A percentile compares a stretch with the other conserved stretches of the same genome.
phyloP scores from a whole-genome alignment of 176 grass and related monocot genomes.

The Oryza brachyantha region DNA sequence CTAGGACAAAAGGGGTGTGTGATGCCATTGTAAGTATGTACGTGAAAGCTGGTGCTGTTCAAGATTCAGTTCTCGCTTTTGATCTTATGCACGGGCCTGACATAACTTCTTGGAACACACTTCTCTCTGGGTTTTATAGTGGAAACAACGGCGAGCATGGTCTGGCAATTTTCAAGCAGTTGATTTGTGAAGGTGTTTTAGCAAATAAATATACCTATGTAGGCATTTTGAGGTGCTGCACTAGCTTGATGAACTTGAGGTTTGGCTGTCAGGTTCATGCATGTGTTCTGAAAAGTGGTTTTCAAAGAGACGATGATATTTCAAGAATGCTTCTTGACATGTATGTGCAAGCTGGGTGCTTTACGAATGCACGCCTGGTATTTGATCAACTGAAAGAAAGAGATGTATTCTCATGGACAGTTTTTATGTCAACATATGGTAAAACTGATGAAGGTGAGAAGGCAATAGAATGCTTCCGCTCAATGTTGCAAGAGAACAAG shows the following conservation, averaged over 20 bases:
- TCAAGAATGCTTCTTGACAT: conserved; percentile 45
- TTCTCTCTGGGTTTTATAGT: conserved; percentile 47
- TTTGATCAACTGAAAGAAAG: conserved; percentile 40
- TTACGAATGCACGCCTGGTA: conserved; percentile 28
- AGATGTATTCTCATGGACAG: conserved; percentile 41
- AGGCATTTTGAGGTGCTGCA: conserved; percentile 40
- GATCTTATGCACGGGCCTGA: conserved; percentile 30
- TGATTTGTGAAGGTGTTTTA: conserved; percentile 21
- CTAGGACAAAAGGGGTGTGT: conserved; percentile 27
- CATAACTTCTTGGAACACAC: conserved; percentile 47
- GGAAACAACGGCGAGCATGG: conserved; percentile 35
- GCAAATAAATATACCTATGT: conserved; percentile 40
- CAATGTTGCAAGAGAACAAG: conserved; percentile 40
- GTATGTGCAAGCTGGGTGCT: conserved; percentile 38
- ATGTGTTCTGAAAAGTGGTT: conserved; percentile 34
- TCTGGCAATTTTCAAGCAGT: conserved; percentile 40
- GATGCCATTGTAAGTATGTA: conserved; percentile 52
- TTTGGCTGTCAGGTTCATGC: conserved; percentile 40
- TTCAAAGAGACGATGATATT: conserved; percentile 43
- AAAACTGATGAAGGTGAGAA: conserved; percentile 42
- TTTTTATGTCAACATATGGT: conserved; percentile 39
- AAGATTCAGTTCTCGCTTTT: conserved; percentile 24
- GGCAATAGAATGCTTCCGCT: conserved; percentile 31
- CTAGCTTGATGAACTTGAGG: conserved; percentile 31
- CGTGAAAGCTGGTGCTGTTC: conserved; percentile 29